phyloP scores from a whole-genome alignment of 805 yeast species.

The Kodamaea neixiangensis region DNA sequence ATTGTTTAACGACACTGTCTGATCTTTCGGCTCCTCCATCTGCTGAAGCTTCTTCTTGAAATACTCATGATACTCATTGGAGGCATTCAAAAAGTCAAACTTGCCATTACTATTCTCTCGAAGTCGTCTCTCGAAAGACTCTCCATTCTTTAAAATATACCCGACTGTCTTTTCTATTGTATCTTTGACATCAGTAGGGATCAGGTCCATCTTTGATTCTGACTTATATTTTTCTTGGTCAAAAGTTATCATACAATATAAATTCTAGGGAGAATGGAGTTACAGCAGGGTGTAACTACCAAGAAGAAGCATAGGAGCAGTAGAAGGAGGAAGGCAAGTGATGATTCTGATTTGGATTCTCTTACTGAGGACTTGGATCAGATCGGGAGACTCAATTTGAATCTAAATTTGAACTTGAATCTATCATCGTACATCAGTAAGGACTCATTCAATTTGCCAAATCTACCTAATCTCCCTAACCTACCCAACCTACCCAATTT shows the following conservation, averaged over 20 bases:
- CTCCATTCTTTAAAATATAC: conserved; percentile 70
- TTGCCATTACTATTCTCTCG: conserved; percentile 48
- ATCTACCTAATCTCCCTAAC: conserved; percentile 17
- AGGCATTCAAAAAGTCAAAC: conserved; percentile 62
- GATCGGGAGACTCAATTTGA: conserved; percentile 48
- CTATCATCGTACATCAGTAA: conserved; percentile 23
- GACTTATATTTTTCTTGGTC: not conserved
- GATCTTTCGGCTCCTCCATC: not conserved
- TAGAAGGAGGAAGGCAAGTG: conserved; percentile 1
- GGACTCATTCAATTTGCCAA: conserved; percentile 22
- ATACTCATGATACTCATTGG: conserved; percentile 57
- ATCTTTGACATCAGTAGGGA: conserved; percentile 21
- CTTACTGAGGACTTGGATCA: conserved; percentile 51
- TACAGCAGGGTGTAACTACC: not conserved
- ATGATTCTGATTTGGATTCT: conserved; percentile 37
- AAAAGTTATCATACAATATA: not conserved
- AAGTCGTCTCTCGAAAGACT: conserved; percentile 61
- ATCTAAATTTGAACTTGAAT: conserved; percentile 26
- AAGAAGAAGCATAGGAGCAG: not conserved
- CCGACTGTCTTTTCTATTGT: conserved; percentile 71
- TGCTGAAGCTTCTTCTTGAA: conserved; percentile 48
- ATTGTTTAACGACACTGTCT: not conserved
- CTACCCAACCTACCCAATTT: conserved; percentile 25
- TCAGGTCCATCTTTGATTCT: not conserved
- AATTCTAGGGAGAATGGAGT: not conserved